Conservation (phyloP, 306 rosid genomes). For the Prosopis cineraria region DNA sequence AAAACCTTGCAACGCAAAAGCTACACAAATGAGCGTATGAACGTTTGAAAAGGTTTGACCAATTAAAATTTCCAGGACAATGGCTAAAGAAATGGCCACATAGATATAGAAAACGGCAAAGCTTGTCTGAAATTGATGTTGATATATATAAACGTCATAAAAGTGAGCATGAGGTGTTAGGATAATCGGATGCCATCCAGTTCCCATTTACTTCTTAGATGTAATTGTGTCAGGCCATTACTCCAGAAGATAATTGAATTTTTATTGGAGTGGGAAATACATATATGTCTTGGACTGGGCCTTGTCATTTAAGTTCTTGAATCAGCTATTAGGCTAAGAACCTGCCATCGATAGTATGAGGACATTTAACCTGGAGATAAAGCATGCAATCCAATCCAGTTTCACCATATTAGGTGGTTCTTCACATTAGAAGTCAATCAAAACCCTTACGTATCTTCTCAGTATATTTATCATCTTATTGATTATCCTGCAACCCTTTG, state of each 20-base stretch:
- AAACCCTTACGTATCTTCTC: background rate
- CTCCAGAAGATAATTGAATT: background rate
- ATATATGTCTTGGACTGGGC: background rate
- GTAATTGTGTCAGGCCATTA: no score
- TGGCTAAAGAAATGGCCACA: background rate
- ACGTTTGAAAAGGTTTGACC: background rate
- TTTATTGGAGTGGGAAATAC: background rate
- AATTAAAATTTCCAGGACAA: background rate
- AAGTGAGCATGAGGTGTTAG: background rate
- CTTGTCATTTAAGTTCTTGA: background rate
- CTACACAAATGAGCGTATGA: no score
- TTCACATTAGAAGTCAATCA: background rate
- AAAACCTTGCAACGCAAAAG: background rate
- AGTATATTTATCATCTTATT: background rate
- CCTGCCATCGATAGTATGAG: background rate
- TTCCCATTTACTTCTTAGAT: background rate
- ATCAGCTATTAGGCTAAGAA: background rate
- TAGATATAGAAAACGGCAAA: background rate
- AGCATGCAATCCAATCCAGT: background rate
- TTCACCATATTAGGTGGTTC: background rate
- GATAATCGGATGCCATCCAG: background rate
- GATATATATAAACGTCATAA: background rate
- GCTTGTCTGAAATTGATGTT: background rate
- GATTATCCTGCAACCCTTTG: background rate
- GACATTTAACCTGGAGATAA: background rate